These are phyloP conservation scores for Aquilaria agallochum DNA, from an alignment of 441 rosid genomes.

Conservation along the genomic window DNA sequence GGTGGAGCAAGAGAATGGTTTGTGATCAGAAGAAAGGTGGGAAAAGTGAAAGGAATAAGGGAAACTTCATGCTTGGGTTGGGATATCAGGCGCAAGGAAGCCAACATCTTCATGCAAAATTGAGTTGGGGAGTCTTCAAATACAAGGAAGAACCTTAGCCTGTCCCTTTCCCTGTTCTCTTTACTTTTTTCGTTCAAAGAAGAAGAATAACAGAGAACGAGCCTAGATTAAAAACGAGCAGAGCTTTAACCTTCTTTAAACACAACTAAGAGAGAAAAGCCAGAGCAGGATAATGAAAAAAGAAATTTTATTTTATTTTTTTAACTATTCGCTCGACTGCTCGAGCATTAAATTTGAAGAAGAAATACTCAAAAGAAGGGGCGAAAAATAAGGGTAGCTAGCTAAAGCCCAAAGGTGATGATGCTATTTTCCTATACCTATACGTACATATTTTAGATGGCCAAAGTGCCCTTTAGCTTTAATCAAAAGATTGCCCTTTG, in stretches of 20 bases:
- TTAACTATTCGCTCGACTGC: neutral
- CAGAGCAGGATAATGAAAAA: slow-evolving; percentile 11
- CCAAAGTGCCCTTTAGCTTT: slow-evolving; percentile 56
- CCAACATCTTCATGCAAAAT: slow-evolving; percentile 34
- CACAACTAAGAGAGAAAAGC: slow-evolving; percentile 15
- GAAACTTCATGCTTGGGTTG: slow-evolving; percentile 37
- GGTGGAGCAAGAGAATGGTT: slow-evolving; percentile 21
- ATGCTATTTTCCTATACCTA: slow-evolving; percentile 20
- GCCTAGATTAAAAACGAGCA: slow-evolving; percentile 20
- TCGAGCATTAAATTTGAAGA: too few relatives aligned
- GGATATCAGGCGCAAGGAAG: slow-evolving; percentile 27
- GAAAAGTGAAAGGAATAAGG: slow-evolving; percentile 52
- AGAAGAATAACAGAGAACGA: slow-evolving; percentile 19
- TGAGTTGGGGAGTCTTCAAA: slow-evolving; percentile 37
- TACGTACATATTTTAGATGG: slow-evolving; percentile 16
- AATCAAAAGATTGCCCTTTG: slow-evolving; percentile 39
- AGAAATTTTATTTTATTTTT: neutral
- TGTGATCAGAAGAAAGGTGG: slow-evolving; percentile 24
- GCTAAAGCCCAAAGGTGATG: slow-evolving; percentile 37
- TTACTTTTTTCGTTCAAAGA: slow-evolving; percentile 22
- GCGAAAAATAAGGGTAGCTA: slow-evolving; percentile 19
- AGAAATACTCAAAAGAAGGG: too few relatives aligned
- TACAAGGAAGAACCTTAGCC: slow-evolving; percentile 51
- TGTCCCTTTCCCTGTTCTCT: slow-evolving; percentile 30
- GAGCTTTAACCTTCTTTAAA: slow-evolving; percentile 19